Evolutionary conservation across 495 filamentous ascomycete genomes (phyloP).

Genomic region (Penicillium roqueforti): DNA sequence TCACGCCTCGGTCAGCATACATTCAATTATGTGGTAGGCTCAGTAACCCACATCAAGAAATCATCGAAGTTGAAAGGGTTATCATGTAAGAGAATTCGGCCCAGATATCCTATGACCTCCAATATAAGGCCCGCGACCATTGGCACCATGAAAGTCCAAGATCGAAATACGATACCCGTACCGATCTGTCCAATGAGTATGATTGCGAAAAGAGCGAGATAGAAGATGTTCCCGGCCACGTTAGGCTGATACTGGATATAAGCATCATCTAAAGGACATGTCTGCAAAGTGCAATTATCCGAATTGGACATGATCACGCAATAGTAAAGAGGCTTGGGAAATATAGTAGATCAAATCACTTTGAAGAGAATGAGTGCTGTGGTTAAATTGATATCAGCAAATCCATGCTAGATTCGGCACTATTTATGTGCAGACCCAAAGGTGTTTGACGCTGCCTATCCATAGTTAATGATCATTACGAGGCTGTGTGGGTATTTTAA

Average conservation of each 20-base stretch:
- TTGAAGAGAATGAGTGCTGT: not conserved
- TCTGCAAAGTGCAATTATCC: slow-evolving; percentile 30
- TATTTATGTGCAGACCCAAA: slow-evolving; percentile 2
- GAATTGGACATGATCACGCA: not conserved
- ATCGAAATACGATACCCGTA: slow-evolving; percentile 25
- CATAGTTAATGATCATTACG: not conserved
- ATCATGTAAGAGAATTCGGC: slow-evolving; percentile 35
- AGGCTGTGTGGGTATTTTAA: slow-evolving; percentile 1
- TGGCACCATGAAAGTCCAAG: slow-evolving; percentile 28
- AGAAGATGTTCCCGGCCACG: slow-evolving; percentile 33
- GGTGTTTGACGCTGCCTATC: not conserved
- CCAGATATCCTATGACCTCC: slow-evolving; percentile 40
- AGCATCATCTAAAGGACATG: slow-evolving; percentile 30
- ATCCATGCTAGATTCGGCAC: not conserved
- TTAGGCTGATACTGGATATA: slow-evolving; percentile 35
- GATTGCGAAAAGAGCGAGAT: slow-evolving; percentile 30
- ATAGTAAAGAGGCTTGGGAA: not conserved
- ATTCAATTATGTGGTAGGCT: not conserved
- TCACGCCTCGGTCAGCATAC: slow-evolving; percentile 4
- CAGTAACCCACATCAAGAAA: slow-evolving; percentile 36
- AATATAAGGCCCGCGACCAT: slow-evolving; percentile 27
- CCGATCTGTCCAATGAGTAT: slow-evolving; percentile 28
- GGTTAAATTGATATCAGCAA: not conserved
- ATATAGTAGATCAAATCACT: not conserved
- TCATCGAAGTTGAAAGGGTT: slow-evolving; percentile 34